Evolutionary conservation across 2,329 filamentous ascomycete species (phyloP).

Genomic region (Sordariomycetes sp.): DNA sequence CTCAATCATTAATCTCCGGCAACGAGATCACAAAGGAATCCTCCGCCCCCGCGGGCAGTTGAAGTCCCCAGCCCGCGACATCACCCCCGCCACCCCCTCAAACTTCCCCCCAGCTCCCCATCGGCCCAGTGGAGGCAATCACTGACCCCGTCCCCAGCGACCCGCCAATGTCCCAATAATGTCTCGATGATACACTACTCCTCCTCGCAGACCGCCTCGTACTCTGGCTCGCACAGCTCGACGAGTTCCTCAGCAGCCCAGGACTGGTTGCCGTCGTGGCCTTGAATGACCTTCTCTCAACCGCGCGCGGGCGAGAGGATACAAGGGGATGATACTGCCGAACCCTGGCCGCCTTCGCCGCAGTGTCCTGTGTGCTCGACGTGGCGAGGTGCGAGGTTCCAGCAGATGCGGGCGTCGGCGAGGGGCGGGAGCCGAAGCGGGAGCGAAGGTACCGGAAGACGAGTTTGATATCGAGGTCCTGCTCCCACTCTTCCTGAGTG

Average conservation of each 20-base stretch:
- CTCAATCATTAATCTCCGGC: not conserved
- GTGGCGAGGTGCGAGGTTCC: constrained; percentile 33
- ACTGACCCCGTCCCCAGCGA: constrained; percentile 65
- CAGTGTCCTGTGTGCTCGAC: constrained; percentile 46
- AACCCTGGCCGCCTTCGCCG: constrained; percentile 70
- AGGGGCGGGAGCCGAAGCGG: constrained; percentile 48
- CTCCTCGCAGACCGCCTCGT: constrained; percentile 57
- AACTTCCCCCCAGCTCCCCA: constrained; percentile 72
- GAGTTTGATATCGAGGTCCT: constrained; percentile 78
- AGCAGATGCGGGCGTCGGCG: constrained; percentile 24
- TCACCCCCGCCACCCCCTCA: constrained; percentile 15
- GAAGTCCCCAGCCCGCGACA: not conserved
- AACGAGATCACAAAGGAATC: not conserved
- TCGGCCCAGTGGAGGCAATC: constrained; percentile 50
- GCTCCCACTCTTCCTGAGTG: constrained; percentile 81
- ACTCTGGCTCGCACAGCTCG: constrained; percentile 80
- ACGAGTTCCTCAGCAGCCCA: constrained; percentile 31
- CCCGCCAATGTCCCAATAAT: constrained; percentile 87
- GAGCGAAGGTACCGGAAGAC: constrained; percentile 79
- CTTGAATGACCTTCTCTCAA: constrained; percentile 44
- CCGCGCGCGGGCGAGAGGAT: constrained; percentile 37
- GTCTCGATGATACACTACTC: constrained; percentile 60
- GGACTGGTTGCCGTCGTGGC: constrained; percentile 34
- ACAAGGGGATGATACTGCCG: constrained; percentile 83
- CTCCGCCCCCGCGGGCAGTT: not conserved